These are phyloP conservation scores for Elsinoe australis DNA, from an alignment of 2,329 filamentous ascomycete genomes.

Conservation along the genomic window DNA sequence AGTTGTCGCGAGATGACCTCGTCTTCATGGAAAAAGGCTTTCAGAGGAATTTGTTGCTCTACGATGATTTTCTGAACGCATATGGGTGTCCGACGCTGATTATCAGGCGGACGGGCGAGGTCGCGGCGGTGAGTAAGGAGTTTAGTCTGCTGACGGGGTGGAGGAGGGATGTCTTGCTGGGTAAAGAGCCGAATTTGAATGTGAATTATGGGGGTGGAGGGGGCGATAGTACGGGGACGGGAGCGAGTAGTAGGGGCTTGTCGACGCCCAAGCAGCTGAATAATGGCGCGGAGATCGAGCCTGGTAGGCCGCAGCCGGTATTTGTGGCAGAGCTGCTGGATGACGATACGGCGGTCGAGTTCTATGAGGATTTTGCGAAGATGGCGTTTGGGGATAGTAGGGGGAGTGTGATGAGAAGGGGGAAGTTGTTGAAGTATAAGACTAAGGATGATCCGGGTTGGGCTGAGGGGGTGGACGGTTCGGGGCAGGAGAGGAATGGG, in stretches of 20 bases:
- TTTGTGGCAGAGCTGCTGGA: slow-evolving; percentile 90
- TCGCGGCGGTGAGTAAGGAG: slow-evolving; percentile 93
- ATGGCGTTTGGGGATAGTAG: slow-evolving; percentile 87
- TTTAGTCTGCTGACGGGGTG: slow-evolving; percentile 94
- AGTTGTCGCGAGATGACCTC: slow-evolving; percentile 78
- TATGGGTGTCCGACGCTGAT: slow-evolving; percentile 87
- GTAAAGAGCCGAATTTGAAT: slow-evolving; percentile 80
- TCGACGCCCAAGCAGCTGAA: slow-evolving; percentile 38
- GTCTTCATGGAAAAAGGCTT: slow-evolving; percentile 98
- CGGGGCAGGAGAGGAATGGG: slow-evolving; percentile 10
- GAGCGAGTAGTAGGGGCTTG: slow-evolving; percentile 41
- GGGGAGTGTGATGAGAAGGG: slow-evolving; percentile 73
- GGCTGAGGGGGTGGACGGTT: slow-evolving; percentile 21
- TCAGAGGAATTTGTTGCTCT: slow-evolving; percentile 84
- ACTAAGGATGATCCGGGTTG: slow-evolving; percentile 52
- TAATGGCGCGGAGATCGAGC: slow-evolving; percentile 24
- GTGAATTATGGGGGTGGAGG: slow-evolving; percentile 60
- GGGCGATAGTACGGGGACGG: slow-evolving; percentile 33
- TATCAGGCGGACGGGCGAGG: slow-evolving; percentile 82
- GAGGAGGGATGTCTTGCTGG: slow-evolving; percentile 81
- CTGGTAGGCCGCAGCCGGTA: slow-evolving; percentile 59
- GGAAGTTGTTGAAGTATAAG: slow-evolving; percentile 83
- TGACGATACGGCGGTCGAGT: slow-evolving; percentile 85
- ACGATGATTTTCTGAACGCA: slow-evolving; percentile 84
- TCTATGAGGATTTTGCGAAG: slow-evolving; percentile 91